These are phyloP conservation scores for Neurospora sp. DNA, from an alignment of 495 filamentous ascomycete species.

Conservation along the genomic window DNA sequence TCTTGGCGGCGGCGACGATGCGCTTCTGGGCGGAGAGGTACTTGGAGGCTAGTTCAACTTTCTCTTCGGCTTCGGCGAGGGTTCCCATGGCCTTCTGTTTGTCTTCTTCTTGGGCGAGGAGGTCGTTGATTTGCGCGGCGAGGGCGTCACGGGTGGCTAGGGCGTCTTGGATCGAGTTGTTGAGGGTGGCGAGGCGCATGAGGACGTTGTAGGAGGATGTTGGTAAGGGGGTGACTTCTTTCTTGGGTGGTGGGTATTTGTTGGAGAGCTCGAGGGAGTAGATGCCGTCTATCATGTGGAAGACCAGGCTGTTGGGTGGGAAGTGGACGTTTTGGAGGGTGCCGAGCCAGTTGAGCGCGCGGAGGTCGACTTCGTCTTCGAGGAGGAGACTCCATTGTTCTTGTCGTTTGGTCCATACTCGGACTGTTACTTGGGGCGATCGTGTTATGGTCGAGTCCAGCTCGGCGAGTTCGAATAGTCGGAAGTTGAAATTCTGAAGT, in stretches of 20 bases:
- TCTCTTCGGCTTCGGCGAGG: constrained; percentile 56
- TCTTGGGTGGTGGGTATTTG: constrained; percentile 36
- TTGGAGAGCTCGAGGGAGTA: constrained; percentile 55
- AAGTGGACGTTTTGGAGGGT: constrained; percentile 71
- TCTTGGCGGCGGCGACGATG: constrained; percentile 14
- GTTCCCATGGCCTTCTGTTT: constrained; percentile 21
- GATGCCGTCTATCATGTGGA: constrained; percentile 80
- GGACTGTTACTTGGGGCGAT: constrained; percentile 52
- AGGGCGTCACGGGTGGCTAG: constrained; percentile 65
- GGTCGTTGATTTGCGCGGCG: constrained; percentile 62
- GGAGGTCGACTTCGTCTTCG: constrained; percentile 60
- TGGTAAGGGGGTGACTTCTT: constrained; percentile 23
- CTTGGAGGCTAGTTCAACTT: constrained; percentile 44
- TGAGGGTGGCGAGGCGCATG: constrained; percentile 80
- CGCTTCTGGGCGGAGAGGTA: constrained; percentile 32
- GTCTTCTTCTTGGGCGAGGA: constrained; percentile 44
- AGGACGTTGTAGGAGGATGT: constrained; percentile 87
- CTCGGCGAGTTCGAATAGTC: constrained; percentile 68
- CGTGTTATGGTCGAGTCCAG: constrained; percentile 59
- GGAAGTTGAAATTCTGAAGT: constrained; percentile 71
- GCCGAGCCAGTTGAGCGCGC: constrained; percentile 70
- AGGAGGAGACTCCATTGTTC: constrained; percentile 56
- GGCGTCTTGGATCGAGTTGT: constrained; percentile 89
- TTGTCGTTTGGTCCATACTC: constrained; percentile 64
- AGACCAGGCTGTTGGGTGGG: constrained; percentile 74